Conservation (phyloP, 2,329 filamentous ascomycete species). For the Malbranchea cinnamomea region DNA sequence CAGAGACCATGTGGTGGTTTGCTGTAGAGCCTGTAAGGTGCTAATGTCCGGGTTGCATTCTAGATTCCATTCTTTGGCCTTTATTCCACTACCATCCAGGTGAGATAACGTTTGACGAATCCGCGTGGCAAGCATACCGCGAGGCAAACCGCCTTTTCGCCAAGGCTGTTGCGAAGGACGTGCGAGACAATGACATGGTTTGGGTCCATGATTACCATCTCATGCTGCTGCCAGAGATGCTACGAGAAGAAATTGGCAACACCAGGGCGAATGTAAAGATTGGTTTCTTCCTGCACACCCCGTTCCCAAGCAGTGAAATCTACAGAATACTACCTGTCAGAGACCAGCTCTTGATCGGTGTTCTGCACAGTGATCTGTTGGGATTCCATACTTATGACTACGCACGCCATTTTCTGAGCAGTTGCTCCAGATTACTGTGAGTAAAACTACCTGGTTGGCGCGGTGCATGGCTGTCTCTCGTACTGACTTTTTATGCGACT, state of each 20-base stretch:
- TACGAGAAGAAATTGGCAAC: conserved; percentile 72
- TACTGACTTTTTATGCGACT: conserved; percentile 8
- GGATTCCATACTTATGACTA: conserved; percentile 99
- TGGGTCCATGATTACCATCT: conserved; percentile 99
- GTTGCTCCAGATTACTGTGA: conserved; percentile 82
- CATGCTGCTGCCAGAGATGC: conserved; percentile 91
- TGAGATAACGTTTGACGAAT: conserved; percentile 95
- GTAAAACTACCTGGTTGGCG: conserved; percentile 15
- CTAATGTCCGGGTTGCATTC: conserved; percentile 4
- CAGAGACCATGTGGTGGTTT: background rate
- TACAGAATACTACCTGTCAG: conserved; percentile 90
- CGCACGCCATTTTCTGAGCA: conserved; percentile 91
- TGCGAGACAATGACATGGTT: conserved; percentile 83
- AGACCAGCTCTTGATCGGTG: conserved; percentile 71
- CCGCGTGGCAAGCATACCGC: conserved; percentile 81
- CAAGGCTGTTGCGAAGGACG: conserved; percentile 69
- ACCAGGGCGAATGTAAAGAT: conserved; percentile 88
- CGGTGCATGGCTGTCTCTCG: background rate
- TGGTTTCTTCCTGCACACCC: conserved; percentile 94
- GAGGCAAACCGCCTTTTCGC: conserved; percentile 90
- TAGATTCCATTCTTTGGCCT: conserved; percentile 95
- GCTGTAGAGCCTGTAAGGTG: background rate
- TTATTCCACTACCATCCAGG: conserved; percentile 98
- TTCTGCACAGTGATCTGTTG: conserved; percentile 86
- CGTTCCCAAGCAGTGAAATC: conserved; percentile 92